Percentiles rank a stretch among this genome's conserved stretches.
phyloP scores from a whole-genome alignment of 2,329 filamentous ascomycete species.

The Nannizzia gypsea region DNA sequence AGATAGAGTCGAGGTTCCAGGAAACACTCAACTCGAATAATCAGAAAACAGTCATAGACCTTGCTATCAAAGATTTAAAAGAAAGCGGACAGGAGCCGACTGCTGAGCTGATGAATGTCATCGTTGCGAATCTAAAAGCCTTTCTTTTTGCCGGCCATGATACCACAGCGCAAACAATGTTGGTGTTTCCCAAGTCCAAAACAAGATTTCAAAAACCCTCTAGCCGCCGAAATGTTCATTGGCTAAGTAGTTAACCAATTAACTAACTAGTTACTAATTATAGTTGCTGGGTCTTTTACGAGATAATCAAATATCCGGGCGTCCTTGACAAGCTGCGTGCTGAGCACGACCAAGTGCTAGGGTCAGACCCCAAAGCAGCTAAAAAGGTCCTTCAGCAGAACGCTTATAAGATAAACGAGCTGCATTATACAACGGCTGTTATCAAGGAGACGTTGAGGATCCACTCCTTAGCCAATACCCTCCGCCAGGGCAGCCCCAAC shows the following conservation, averaged over 20 bases:
- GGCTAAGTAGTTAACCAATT: background rate
- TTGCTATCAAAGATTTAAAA: constrained; percentile 7
- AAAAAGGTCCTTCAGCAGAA: constrained; percentile 25
- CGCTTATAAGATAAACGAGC: constrained; percentile 35
- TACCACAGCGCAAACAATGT: constrained; percentile 24
- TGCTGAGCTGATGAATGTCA: background rate
- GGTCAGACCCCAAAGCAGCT: constrained; percentile 29
- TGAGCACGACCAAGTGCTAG: constrained; percentile 45
- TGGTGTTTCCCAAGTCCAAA: background rate
- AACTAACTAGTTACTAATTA: background rate
- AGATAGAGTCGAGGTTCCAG: background rate
- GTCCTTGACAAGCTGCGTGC: constrained; percentile 28
- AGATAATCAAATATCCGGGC: constrained; percentile 16
- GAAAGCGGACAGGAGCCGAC: background rate
- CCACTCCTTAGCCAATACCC: constrained; percentile 32
- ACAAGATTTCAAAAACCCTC: too few species aligned
- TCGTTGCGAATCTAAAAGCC: constrained; percentile 18
- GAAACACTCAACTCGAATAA: background rate
- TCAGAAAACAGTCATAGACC: constrained; percentile 1
- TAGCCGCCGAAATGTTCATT: too few species aligned
- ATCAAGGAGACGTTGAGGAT: constrained; percentile 46
- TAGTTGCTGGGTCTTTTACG: constrained; percentile 2
- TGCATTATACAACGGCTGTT: constrained; percentile 43
- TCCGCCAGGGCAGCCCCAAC: background rate
- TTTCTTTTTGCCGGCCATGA: constrained; percentile 29